phyloP scores from a whole-genome alignment of 495 filamentous ascomycete species.

The Daldinia caldariorum region DNA sequence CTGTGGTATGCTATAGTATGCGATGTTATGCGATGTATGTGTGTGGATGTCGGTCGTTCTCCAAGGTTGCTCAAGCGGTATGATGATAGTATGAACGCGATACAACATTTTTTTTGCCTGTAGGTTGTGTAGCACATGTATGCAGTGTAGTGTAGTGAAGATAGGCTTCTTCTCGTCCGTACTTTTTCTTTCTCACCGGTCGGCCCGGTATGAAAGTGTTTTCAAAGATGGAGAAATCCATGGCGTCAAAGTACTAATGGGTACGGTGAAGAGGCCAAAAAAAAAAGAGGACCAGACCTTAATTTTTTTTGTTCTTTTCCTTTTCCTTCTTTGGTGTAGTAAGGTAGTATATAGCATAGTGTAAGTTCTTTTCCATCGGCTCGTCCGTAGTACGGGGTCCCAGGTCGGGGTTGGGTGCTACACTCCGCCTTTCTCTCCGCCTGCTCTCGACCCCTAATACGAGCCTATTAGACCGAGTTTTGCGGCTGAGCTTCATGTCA shows the following conservation, averaged over 20 bases:
- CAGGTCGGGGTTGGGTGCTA: constrained; percentile 6
- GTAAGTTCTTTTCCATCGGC: constrained; percentile 8
- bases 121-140: too few relatives aligned
- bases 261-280: constrained; percentile 23
- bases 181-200: constrained; percentile 12
- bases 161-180: neutral
- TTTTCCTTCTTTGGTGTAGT: constrained; percentile 6
- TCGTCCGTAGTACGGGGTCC: constrained; percentile 13
- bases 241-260: neutral
- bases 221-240: neutral
- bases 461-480: constrained; percentile 30
- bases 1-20: too few relatives aligned
- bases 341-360: too few relatives aligned
- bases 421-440: constrained; percentile 1
- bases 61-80: too few relatives aligned
- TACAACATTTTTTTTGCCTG: too few relatives aligned
- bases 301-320: neutral
- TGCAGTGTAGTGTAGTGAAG: too few relatives aligned
- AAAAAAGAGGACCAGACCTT: neutral
- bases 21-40: too few relatives aligned
- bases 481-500: constrained; percentile 9
- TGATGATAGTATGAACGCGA: too few relatives aligned
- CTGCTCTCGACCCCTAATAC: constrained; percentile 15
- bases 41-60: too few relatives aligned
- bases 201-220: constrained; percentile 15